phyloP scores from a whole-genome alignment of 2,329 filamentous ascomycete species.

The Aspergillaceae sp. region DNA sequence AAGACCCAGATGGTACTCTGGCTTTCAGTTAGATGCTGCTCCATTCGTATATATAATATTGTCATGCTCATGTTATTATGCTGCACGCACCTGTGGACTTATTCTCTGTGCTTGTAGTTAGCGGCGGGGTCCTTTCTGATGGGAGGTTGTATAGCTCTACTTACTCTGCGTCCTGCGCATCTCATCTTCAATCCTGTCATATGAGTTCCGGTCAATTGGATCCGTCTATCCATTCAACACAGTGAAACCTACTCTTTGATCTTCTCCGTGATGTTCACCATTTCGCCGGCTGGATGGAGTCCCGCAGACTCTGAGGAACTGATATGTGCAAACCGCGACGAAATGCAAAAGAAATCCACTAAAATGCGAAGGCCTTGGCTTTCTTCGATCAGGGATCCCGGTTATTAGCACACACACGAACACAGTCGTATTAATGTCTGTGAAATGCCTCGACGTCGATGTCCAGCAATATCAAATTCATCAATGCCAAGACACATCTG shows the following conservation, averaged over 20 bases:
- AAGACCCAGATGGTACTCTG: constrained; percentile 96
- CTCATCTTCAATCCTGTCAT: constrained; percentile 89
- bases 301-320: constrained; percentile 14
- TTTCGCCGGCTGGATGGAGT: constrained; percentile 39
- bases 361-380: not conserved
- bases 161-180: constrained; percentile 98
- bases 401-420: no score
- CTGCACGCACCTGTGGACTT: constrained; percentile 81
- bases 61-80: not conserved
- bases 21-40: constrained; percentile 10
- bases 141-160: constrained; percentile 20
- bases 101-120: constrained; percentile 60
- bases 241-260: constrained; percentile 78
- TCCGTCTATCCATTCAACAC: not conserved
- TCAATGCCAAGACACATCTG: constrained; percentile 4
- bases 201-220: not conserved
- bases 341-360: not conserved
- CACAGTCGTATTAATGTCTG: not conserved
- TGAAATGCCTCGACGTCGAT: not conserved
- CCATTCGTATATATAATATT: not conserved
- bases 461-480: constrained; percentile 9
- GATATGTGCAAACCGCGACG: not conserved
- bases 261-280: constrained; percentile 99
- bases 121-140: constrained; percentile 15
- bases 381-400: not conserved